phyloP scores from a whole-genome alignment of 805 yeast species.

The Ogataea polymorpha region DNA sequence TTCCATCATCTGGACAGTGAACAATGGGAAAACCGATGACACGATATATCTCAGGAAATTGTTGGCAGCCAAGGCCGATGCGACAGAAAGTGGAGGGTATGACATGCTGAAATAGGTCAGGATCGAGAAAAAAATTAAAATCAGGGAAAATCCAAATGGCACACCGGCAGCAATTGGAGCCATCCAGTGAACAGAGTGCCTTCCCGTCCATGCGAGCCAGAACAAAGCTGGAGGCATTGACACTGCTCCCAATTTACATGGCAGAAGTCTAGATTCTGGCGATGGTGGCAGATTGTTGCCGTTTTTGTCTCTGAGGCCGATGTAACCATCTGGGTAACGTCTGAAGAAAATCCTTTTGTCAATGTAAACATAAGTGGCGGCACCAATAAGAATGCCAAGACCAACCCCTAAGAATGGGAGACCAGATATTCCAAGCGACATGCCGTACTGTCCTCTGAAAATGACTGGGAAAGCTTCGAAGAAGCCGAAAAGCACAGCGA shows the following conservation, averaged over 20 bases:
- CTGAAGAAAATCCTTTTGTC: slow-evolving; percentile 52
- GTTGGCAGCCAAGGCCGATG: slow-evolving; percentile 89
- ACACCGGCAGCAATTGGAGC: slow-evolving; percentile 74
- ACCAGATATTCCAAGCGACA: slow-evolving; percentile 62
- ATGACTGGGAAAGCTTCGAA: slow-evolving; percentile 78
- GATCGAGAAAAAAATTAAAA: slow-evolving; percentile 67
- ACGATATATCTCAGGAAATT: slow-evolving; percentile 70
- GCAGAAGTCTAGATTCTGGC: slow-evolving; percentile 59
- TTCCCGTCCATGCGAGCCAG: slow-evolving; percentile 82
- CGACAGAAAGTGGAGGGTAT: slow-evolving; percentile 73
- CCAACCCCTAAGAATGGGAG: slow-evolving; percentile 72
- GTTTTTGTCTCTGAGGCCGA: slow-evolving; percentile 50
- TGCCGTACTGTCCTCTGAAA: slow-evolving; percentile 59
- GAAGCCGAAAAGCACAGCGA: slow-evolving; percentile 76
- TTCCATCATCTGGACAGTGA: slow-evolving; percentile 79
- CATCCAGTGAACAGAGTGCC: slow-evolving; percentile 65
- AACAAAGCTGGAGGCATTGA: slow-evolving; percentile 66
- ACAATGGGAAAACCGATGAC: slow-evolving; percentile 80
- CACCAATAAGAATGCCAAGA: slow-evolving; percentile 59
- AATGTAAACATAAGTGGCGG: slow-evolving; percentile 44
- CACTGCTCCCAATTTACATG: slow-evolving; percentile 66
- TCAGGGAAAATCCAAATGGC: slow-evolving; percentile 72
- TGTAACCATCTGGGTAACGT: slow-evolving; percentile 59
- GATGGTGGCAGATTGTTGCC: slow-evolving; percentile 53
- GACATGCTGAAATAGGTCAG: slow-evolving; percentile 66